These are phyloP conservation scores for Pleurostoma richardsiae DNA, from an alignment of 2,329 filamentous ascomycete species.

Conservation along the genomic window DNA sequence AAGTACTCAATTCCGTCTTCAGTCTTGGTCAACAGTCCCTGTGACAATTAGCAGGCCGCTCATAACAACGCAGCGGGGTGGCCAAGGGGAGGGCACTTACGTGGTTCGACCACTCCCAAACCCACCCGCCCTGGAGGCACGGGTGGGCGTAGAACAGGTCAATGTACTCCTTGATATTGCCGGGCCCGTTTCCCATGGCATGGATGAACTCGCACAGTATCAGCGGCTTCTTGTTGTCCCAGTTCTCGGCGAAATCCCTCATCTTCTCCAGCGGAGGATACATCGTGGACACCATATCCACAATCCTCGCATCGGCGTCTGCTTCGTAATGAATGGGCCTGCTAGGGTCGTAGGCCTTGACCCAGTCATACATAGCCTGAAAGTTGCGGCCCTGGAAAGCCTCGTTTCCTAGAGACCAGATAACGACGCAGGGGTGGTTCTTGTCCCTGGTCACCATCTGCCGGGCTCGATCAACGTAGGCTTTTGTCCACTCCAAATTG, in stretches of 20 bases:
- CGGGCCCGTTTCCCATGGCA: conserved; percentile 71
- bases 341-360: conserved; percentile 49
- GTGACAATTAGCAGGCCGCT: conserved; percentile 10
- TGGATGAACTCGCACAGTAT: conserved; percentile 51
- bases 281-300: conserved; percentile 63
- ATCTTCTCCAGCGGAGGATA: conserved; percentile 28
- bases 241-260: too few relatives aligned
- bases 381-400: conserved; percentile 66
- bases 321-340: conserved; percentile 63
- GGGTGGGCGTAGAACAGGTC: conserved; percentile 49
- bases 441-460: conserved; percentile 41
- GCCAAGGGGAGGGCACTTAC: too few relatives aligned
- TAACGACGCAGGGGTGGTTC: conserved; percentile 60
- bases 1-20: conserved; percentile 40
- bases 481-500: conserved; percentile 55
- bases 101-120: conserved; percentile 62
- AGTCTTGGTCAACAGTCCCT: conserved; percentile 34
- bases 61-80: too few relatives aligned
- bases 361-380: conserved; percentile 61
- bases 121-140: conserved; percentile 49
- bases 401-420: conserved; percentile 71
- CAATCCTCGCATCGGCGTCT: conserved; percentile 50
- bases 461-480: conserved; percentile 62
- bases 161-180: conserved; percentile 62
- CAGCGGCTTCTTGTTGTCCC: conserved; percentile 39